These are phyloP conservation scores for Fusarium neocosmosporiellum DNA, from an alignment of 2,329 filamentous ascomycete species.

Conservation along the genomic window DNA sequence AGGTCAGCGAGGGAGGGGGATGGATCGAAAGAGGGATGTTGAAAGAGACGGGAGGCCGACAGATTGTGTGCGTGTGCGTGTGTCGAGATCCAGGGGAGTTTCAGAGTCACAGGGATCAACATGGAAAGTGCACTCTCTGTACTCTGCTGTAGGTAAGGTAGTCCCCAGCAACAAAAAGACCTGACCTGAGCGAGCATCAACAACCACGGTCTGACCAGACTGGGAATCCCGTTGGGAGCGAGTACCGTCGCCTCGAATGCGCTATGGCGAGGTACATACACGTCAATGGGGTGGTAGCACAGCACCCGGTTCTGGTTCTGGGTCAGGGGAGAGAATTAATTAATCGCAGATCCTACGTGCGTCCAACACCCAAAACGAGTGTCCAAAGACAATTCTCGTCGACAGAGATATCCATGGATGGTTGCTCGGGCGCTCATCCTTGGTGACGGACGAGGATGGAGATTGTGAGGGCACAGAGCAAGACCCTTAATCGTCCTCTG, in stretches of 20 bases:
- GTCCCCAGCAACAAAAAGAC: conserved; percentile 24
- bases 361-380: background rate
- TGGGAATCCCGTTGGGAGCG: conserved; percentile 9
- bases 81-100: conserved; percentile 43
- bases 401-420: background rate
- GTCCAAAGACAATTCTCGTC: background rate
- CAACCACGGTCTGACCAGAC: conserved; percentile 15
- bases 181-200: conserved; percentile 17
- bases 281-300: background rate
- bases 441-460: conserved; percentile 21
- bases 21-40: conserved; percentile 15
- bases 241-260: conserved; percentile 8
- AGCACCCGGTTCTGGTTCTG: background rate
- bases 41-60: conserved; percentile 7
- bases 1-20: conserved; percentile 10
- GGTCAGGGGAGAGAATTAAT: conserved; percentile 3
- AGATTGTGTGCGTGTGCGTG: conserved; percentile 13
- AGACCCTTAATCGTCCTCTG: conserved; percentile 37
- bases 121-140: conserved; percentile 27
- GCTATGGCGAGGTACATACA: conserved; percentile 16
- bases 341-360: conserved; percentile 8
- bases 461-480: conserved; percentile 34
- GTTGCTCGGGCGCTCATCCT: conserved; percentile 21
- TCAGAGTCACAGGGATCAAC: conserved; percentile 45
- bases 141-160: background rate